A percentile compares a stretch with the other conserved stretches of the same genome.
These are phyloP conservation scores for Fusarium sarcochroum DNA, from an alignment of 2,329 filamentous ascomycete species.

Conservation along the genomic window DNA sequence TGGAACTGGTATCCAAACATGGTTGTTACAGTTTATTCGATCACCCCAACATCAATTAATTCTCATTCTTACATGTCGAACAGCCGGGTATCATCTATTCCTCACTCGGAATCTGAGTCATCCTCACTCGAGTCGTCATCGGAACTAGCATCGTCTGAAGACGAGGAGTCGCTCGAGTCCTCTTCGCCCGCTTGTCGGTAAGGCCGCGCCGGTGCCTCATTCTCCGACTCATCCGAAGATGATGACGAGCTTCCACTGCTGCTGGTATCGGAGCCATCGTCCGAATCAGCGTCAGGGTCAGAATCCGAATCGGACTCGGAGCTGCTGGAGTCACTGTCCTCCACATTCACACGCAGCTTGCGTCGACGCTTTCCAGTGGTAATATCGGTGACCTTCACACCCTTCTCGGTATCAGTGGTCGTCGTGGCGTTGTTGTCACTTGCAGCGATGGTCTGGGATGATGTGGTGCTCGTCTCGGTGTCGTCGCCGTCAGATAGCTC, in stretches of 20 bases:
- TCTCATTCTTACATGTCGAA: conserved; percentile 22
- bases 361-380: conserved; percentile 62
- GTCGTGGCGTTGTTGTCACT: conserved; percentile 48
- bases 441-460: conserved; percentile 49
- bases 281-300: conserved; percentile 54
- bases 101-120: conserved; percentile 43
- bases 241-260: conserved; percentile 55
- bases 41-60: conserved; percentile 20
- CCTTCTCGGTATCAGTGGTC: conserved; percentile 55
- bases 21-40: conserved; percentile 46
- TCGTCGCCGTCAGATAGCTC: conserved; percentile 67
- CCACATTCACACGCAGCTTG: conserved; percentile 65
- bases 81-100: conserved; percentile 28
- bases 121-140: conserved; percentile 49
- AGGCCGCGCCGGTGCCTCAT: conserved; percentile 43
- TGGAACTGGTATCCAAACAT: conserved; percentile 35
- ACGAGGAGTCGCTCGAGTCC: conserved; percentile 49
- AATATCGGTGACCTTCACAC: conserved; percentile 61
- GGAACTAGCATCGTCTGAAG: conserved; percentile 54
- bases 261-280: conserved; percentile 52
- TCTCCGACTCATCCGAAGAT: conserved; percentile 53
- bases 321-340: conserved; percentile 56
- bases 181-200: conserved; percentile 51
- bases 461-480: conserved; percentile 52
- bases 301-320: conserved; percentile 54